phyloP scores from a whole-genome alignment of 1,284 basidiomycete genomes.

The Ustilago loliicola region DNA sequence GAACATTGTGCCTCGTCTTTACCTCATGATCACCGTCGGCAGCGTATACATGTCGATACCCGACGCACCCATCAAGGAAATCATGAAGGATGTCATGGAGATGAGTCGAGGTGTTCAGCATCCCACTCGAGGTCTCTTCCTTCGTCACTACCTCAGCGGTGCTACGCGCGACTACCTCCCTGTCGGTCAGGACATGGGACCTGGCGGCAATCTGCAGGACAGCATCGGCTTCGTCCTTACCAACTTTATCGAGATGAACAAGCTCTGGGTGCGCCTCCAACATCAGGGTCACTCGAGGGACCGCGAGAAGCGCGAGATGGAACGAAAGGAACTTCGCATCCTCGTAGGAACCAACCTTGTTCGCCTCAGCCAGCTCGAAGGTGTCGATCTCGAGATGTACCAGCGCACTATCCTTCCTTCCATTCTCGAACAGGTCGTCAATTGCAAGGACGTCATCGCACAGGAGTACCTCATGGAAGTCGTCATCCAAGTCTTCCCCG shows the following conservation, averaged over 20 bases:
- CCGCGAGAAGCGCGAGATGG: slow-evolving; percentile 69
- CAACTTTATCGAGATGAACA: slow-evolving; percentile 71
- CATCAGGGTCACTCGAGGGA: slow-evolving; percentile 69
- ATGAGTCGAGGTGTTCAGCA: slow-evolving; percentile 70
- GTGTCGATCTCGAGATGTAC: slow-evolving; percentile 68
- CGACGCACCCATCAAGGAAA: slow-evolving; percentile 70
- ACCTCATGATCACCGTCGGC: slow-evolving; percentile 70
- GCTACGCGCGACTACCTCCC: slow-evolving; percentile 69
- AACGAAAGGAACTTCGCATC: slow-evolving; percentile 68
- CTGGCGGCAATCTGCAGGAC: slow-evolving; percentile 66
- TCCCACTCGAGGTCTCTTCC: slow-evolving; percentile 69
- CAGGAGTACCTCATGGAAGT: slow-evolving; percentile 71
- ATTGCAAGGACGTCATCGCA: slow-evolving; percentile 70
- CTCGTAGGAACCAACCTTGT: slow-evolving; percentile 70
- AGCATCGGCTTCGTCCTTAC: slow-evolving; percentile 69
- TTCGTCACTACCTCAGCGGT: slow-evolving; percentile 69
- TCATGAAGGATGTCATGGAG: slow-evolving; percentile 71
- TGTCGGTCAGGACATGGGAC: slow-evolving; percentile 63
- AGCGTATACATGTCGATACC: slow-evolving; percentile 70
- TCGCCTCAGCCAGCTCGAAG: slow-evolving; percentile 69
- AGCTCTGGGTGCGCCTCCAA: slow-evolving; percentile 70
- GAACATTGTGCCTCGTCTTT: slow-evolving; percentile 69
- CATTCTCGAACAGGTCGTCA: slow-evolving; percentile 69
- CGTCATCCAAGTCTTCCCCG: slow-evolving; percentile 70
- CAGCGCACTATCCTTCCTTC: slow-evolving; percentile 64